Base-by-base conservation (phyloP, 768 basidiomycete species). In the Lactarius hengduanensis region DNA sequence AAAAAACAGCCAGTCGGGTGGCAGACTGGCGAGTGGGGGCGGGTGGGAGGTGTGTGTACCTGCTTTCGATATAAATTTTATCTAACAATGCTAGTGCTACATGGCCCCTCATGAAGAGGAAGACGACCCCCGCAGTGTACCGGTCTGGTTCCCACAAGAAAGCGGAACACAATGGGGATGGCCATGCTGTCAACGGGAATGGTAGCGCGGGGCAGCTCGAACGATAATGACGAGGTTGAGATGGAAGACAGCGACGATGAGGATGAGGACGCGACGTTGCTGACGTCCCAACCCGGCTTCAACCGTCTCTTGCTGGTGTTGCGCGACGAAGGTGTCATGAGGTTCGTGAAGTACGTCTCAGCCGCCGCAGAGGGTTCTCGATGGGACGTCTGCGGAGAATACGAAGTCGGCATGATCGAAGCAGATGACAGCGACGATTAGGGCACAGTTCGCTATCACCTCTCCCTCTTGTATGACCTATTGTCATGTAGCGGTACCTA, bases 91-190 rank as follows among this genome's bases (percentile, higher is more conserved):
- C 60, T 63, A 94, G 89, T 95, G 94, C 74, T 98, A 98, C 76
- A 91, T 97, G 85, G 91, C 94, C 1, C 92, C 93, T 50, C 94
- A 96, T 69, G 89, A 96, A 68, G 94, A 92, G 71, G 93, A 94
- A 73, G 95, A 96, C 69, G 96, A 98, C 75, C 95, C n/a, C 95
- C 16, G 94, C 96, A 1, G 90, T 97, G 18, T 98, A 96, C 75
- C 89, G 94, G 34, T 84, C 85, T 20, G 73, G 77, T 38, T 71
- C 74, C 40, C 66, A 61, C 34, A 71, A 72, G 58, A 74, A 73
- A 65, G 30, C 67, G 5, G 38, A n/a, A 18, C 61, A 58, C 26
- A 72, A 73, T 60, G 71, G 72, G 32, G 64, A 59, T 30, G 65
- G 69, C 11, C 69, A 62, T 6, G 47, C 47, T 0, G 71, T 58